Percentiles rank a stretch among this genome's conserved stretches.
Evolutionary conservation across 805 yeast species (phyloP).

Genomic region (Candida dajiaensis): DNA sequence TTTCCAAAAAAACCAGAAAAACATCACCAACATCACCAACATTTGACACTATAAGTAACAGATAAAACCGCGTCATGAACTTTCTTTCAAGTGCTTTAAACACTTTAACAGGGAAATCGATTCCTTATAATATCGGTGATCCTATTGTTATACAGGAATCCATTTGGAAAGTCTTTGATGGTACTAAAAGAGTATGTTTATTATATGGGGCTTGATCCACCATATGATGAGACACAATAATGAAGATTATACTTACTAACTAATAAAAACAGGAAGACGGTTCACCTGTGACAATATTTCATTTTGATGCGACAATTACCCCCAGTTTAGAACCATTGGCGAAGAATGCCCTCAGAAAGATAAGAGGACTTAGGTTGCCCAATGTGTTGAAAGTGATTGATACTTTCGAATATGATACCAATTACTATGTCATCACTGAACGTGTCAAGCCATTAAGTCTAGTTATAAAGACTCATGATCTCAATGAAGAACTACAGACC

Average conservation of each 20-base stretch:
- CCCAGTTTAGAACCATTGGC: conserved; percentile 33
- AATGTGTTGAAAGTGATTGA: conserved; percentile 62
- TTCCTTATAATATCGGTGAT: conserved; percentile 53
- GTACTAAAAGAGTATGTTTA: conserved; percentile 34
- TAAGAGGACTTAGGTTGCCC: conserved; percentile 60
- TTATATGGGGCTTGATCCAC: neutral
- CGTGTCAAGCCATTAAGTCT: conserved; percentile 47
- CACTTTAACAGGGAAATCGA: conserved; percentile 47
- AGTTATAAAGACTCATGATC: conserved; percentile 28
- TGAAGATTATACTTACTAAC: no score
- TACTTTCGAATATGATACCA: conserved; percentile 53
- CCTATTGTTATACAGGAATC: conserved; percentile 30
- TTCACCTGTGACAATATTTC: conserved; percentile 56
- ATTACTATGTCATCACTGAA: conserved; percentile 62
- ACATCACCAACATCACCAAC: neutral
- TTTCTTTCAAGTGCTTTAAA: conserved; percentile 60
- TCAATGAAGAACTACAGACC: conserved; percentile 31
- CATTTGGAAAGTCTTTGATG: conserved; percentile 63
- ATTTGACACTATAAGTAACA: neutral
- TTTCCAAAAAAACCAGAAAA: no score
- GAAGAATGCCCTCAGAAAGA: conserved; percentile 37
- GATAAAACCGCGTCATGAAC: conserved; percentile 42
- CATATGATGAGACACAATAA: no score
- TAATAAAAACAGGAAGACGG: conserved; percentile 40
- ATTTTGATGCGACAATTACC: conserved; percentile 44